Conservation (phyloP, 306 rosid genomes). For the Abrus precatorius region DNA sequence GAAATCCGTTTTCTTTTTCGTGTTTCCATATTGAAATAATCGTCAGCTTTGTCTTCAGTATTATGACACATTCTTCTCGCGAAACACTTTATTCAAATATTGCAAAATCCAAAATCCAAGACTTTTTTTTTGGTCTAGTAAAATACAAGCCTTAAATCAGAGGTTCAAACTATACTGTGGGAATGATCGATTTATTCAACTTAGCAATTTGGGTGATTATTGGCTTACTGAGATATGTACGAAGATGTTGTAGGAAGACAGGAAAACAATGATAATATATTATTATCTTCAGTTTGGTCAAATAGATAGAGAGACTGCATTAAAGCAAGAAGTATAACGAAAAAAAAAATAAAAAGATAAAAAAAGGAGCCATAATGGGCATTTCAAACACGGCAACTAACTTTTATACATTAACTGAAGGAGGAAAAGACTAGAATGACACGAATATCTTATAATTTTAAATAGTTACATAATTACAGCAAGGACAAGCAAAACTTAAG, state of each 20-base stretch:
- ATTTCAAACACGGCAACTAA: neutral
- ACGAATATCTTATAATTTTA: neutral
- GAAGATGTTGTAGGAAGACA: conserved; percentile 1
- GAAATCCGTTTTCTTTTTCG: neutral
- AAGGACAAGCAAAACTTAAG: neutral
- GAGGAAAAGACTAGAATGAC: neutral
- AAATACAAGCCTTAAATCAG: neutral
- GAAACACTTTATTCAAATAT: conserved; percentile 14
- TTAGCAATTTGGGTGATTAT: neutral
- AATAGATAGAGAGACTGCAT: neutral
- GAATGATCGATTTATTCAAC: neutral
- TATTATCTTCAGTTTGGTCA: neutral
- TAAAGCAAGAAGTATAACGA: neutral
- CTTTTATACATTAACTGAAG: conserved; percentile 4
- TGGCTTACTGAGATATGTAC: neutral
- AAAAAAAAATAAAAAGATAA: neutral
- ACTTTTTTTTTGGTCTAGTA: neutral
- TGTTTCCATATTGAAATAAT: neutral
- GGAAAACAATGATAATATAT: neutral
- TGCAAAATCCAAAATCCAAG: conserved; percentile 7
- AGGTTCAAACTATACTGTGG: neutral
- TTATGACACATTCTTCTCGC: neutral
- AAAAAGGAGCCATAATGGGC: neutral
- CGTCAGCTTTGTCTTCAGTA: neutral
- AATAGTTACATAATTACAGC: neutral